Conservation (phyloP, 306 rosid species). For the Casuarina equisetifolia region DNA sequence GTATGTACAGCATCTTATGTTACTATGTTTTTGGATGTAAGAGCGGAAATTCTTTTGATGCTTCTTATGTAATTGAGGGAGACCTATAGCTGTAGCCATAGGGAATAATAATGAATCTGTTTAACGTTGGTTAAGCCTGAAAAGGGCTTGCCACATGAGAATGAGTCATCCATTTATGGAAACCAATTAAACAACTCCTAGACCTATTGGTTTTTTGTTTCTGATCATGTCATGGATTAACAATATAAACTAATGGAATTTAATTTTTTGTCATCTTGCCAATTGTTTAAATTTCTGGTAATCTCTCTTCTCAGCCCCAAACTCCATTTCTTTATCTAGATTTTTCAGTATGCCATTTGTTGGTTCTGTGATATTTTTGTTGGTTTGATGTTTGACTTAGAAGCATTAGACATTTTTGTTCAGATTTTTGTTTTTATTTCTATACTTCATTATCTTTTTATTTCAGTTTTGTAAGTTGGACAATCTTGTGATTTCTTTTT, state of each 20-base stretch:
- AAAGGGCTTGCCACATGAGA: neutral
- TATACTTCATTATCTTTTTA: slow-evolving; percentile 18
- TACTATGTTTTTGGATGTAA: neutral
- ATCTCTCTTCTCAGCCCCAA: neutral
- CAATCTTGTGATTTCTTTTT: neutral
- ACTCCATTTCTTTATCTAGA: neutral
- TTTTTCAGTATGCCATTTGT: neutral
- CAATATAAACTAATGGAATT: too few species aligned
- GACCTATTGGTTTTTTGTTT: neutral
- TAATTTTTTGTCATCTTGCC: neutral
- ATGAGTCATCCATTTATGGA: neutral
- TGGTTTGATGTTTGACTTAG: neutral
- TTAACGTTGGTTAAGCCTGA: neutral
- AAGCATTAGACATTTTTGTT: slow-evolving; percentile 15
- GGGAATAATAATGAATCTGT: neutral
- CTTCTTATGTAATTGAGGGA: neutral
- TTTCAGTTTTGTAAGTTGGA: slow-evolving; percentile 5
- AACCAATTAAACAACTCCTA: neutral
- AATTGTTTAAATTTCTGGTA: neutral
- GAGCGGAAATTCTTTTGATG: neutral
- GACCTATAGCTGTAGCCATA: neutral
- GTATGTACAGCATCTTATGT: neutral
- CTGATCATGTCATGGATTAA: neutral
- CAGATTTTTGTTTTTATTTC: slow-evolving; percentile 13
- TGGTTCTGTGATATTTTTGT: neutral